A percentile compares a stretch with the other conserved stretches of the same genome.
Evolutionary conservation across 192 early-diverging fungal species (phyloP).

Genomic region (Backusella circina): DNA sequence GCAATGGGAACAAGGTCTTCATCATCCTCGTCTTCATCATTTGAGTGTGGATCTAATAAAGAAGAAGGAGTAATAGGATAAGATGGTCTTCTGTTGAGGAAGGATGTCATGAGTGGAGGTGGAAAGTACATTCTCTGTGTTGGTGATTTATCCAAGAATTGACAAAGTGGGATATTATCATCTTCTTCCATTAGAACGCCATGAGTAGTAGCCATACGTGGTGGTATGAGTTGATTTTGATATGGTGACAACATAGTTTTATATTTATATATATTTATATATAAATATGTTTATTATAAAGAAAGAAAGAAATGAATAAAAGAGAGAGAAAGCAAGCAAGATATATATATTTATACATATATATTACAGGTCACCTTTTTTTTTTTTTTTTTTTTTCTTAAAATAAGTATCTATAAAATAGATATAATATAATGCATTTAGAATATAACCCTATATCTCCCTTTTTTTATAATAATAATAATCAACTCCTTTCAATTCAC

Average conservation of each 20-base stretch:
- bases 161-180: conserved; percentile 1
- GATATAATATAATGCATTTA: background rate
- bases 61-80: background rate
- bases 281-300: background rate
- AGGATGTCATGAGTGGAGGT: background rate
- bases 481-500: background rate
- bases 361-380: background rate
- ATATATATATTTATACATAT: background rate
- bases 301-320: background rate
- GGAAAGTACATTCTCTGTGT: background rate
- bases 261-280: too few relatives aligned
- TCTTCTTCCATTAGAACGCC: background rate
- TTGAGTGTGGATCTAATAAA: conserved; percentile 3
- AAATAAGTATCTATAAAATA: background rate
- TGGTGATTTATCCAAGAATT: background rate
- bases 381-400: too few relatives aligned
- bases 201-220: background rate
- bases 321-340: background rate
- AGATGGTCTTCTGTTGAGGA: background rate
- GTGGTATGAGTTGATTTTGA: background rate
- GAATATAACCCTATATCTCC: background rate
- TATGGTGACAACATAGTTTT: background rate
- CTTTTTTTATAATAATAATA: background rate
- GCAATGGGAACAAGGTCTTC: conserved; percentile 17
- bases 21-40: conserved; percentile 16